Evolutionary conservation across 768 basidiomycete species (phyloP).

Genomic region (Tephrocybe rancida): DNA sequence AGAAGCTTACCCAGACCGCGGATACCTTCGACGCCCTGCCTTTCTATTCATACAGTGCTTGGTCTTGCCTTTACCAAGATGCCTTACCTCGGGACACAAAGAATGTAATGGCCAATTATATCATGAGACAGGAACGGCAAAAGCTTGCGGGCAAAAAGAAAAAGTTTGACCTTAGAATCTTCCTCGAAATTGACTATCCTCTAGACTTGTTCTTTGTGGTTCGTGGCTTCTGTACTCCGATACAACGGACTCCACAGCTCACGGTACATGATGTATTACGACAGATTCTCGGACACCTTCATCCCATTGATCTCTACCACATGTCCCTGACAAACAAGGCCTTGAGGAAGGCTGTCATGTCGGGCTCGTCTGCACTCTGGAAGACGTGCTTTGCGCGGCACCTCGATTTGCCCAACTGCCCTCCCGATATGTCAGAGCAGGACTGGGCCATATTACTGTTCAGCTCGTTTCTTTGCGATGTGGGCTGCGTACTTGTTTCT

Average conservation of each 20-base stretch:
- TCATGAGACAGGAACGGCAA: background rate
- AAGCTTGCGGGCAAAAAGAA: conserved; percentile 1
- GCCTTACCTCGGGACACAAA: no score
- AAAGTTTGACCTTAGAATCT: background rate
- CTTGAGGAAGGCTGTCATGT: conserved; percentile 18
- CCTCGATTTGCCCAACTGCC: conserved; percentile 20
- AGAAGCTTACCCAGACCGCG: no score
- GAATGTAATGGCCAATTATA: conserved; percentile 5
- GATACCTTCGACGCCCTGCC: no score
- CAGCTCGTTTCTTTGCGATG: conserved; percentile 24
- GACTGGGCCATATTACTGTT: conserved; percentile 22
- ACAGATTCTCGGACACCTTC: conserved; percentile 25
- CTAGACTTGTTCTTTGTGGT: conserved; percentile 2
- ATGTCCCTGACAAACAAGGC: conserved; percentile 9
- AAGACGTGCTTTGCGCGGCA: conserved; percentile 19
- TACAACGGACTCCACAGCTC: background rate
- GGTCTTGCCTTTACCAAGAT: no score
- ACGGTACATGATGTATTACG: background rate
- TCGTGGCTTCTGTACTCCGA: background rate
- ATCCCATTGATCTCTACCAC: conserved; percentile 26
- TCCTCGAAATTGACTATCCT: background rate
- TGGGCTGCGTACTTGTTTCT: conserved; percentile 2
- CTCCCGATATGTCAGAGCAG: conserved; percentile 14
- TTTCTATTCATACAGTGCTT: no score
- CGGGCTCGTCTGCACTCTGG: conserved; percentile 20